phyloP scores from a whole-genome alignment of 192 early-diverging fungal genomes.

The Coemansia sp. region DNA sequence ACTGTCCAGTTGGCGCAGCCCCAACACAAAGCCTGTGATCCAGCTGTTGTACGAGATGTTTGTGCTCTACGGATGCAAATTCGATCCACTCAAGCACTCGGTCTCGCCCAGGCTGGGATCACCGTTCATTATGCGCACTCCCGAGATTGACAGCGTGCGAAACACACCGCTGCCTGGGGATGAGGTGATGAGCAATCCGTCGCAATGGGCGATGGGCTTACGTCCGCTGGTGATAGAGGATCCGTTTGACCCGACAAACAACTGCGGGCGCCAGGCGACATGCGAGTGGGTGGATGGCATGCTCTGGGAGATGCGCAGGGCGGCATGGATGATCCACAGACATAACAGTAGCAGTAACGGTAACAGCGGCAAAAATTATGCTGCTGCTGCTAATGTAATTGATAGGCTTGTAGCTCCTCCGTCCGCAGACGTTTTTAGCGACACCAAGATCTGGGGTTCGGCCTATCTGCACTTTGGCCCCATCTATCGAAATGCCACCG shows the following conservation, averaged over 20 bases:
- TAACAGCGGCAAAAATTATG: not conserved
- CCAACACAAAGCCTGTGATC: constrained; percentile 20
- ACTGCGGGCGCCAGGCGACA: constrained; percentile 38
- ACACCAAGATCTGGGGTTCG: constrained; percentile 24
- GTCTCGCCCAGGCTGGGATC: constrained; percentile 38
- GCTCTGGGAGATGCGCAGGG: constrained; percentile 54
- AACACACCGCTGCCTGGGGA: constrained; percentile 5
- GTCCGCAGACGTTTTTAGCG: constrained; percentile 7
- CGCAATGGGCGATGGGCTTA: constrained; percentile 19
- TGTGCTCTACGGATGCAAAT: constrained; percentile 29
- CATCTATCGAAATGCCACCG: constrained; percentile 1
- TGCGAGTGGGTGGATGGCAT: constrained; percentile 43
- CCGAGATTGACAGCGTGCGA: constrained; percentile 5
- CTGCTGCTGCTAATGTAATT: not conserved
- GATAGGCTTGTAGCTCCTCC: constrained; percentile 28
- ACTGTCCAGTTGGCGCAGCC: constrained; percentile 20
- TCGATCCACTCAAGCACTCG: constrained; percentile 29
- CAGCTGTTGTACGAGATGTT: constrained; percentile 35
- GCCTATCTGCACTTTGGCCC: constrained; percentile 13
- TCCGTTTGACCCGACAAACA: constrained; percentile 31
- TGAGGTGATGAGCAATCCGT: constrained; percentile 8
- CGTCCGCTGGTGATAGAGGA: constrained; percentile 44
- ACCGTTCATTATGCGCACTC: constrained; percentile 14
- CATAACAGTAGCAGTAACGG: not conserved
- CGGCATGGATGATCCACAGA: constrained; percentile 20